Conservation (phyloP, 257 asterid species). For the Salvia hispanica region DNA sequence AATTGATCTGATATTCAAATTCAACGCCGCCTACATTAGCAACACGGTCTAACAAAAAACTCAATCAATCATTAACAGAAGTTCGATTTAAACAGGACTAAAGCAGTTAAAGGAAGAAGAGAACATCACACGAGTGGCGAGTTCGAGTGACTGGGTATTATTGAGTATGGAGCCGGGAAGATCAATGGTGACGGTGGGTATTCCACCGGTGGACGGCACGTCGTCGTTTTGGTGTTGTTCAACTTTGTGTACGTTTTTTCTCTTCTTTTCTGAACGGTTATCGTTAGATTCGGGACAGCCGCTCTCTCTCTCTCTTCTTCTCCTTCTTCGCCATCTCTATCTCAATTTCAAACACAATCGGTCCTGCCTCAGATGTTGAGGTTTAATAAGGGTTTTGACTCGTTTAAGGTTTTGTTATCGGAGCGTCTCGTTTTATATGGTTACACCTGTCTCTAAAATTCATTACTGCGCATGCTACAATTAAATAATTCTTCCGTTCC, state of each 20-base stretch:
- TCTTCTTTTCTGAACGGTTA: slow-evolving; percentile 46
- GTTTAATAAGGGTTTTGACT: too few relatives aligned
- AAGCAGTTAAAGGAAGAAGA: background rate
- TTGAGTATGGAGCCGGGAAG: slow-evolving; percentile 82
- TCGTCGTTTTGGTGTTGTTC: too few relatives aligned
- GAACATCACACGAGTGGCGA: slow-evolving; percentile 68
- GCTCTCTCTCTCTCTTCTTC: slow-evolving; percentile 49
- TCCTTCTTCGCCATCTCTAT: slow-evolving; percentile 59
- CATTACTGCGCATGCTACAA: too few relatives aligned
- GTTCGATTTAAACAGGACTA: background rate
- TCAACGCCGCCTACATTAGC: slow-evolving; percentile 10
- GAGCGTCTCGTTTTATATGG: too few relatives aligned
- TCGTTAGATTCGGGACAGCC: slow-evolving; percentile 43
- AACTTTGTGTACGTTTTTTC: slow-evolving; percentile 43
- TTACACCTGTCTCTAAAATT: too few relatives aligned
- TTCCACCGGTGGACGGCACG: slow-evolving; percentile 32
- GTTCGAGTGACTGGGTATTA: slow-evolving; percentile 82
- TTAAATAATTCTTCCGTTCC: too few relatives aligned
- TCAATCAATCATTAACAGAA: slow-evolving; percentile 1
- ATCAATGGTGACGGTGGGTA: slow-evolving; percentile 68
- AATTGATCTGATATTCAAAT: background rate
- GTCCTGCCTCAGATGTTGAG: too few relatives aligned
- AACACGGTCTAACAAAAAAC: slow-evolving; percentile 6
- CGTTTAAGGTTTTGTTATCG: too few relatives aligned
- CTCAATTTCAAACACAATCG: too few relatives aligned